phyloP scores from a whole-genome alignment of 805 yeast species.

The Grigorovia jiainica region DNA sequence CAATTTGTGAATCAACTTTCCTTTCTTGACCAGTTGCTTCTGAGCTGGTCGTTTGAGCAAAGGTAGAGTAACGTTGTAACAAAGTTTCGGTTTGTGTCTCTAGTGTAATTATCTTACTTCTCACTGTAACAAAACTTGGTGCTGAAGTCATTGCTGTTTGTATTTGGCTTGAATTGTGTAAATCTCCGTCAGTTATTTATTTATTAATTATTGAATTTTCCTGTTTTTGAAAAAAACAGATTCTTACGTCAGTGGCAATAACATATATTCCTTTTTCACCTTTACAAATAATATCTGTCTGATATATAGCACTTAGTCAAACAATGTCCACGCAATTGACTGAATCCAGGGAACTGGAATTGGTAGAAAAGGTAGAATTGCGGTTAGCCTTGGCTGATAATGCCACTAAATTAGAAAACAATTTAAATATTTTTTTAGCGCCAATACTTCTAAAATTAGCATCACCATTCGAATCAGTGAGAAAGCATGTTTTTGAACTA shows the following conservation, averaged over 20 bases:
- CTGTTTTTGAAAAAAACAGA: no score
- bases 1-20: conserved; percentile 38
- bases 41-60: conserved; percentile 42
- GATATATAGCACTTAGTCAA: no score
- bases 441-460: conserved; percentile 74
- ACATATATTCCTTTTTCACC: no score
- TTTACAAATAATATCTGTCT: no score
- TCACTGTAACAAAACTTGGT: conserved; percentile 49
- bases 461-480: conserved; percentile 57
- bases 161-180: neutral
- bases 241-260: no score
- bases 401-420: conserved; percentile 51
- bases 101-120: conserved; percentile 57
- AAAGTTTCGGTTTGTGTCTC: conserved; percentile 60
- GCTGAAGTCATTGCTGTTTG: conserved; percentile 3
- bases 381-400: conserved; percentile 67
- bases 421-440: conserved; percentile 54
- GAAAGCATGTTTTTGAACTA: conserved; percentile 56
- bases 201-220: no score
- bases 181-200: no score
- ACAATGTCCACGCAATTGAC: neutral
- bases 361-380: conserved; percentile 73
- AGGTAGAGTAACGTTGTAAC: conserved; percentile 44
- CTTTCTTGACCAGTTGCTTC: conserved; percentile 41
- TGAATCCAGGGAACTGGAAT: conserved; percentile 42